phyloP scores from a whole-genome alignment of 1,284 basidiomycete genomes.

The Malassezia furfur region DNA sequence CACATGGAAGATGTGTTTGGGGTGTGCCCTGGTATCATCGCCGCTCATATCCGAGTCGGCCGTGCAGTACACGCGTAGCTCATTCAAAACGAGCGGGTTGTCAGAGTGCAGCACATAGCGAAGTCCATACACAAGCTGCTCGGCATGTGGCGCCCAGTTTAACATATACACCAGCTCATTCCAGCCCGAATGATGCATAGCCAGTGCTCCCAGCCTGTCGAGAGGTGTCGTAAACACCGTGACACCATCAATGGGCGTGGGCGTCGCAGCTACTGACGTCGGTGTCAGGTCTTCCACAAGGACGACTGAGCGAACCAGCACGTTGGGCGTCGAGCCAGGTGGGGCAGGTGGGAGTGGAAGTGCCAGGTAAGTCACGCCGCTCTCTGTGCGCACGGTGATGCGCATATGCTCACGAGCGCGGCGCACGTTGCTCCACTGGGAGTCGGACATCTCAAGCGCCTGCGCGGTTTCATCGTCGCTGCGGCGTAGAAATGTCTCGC shows the following conservation, averaged over 20 bases:
- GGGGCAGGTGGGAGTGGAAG: constrained; percentile 13
- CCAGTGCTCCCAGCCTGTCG: not conserved
- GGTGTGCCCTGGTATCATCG: not conserved
- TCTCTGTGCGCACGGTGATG: constrained; percentile 11
- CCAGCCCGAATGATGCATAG: constrained; percentile 10
- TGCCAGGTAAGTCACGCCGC: not conserved
- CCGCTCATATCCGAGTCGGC: not conserved
- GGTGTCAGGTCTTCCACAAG: constrained; percentile 14
- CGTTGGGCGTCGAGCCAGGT: constrained; percentile 6
- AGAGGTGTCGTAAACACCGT: constrained; percentile 1
- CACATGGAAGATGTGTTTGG: constrained; percentile 4
- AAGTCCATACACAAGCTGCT: constrained; percentile 7
- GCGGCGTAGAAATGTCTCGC: constrained; percentile 10
- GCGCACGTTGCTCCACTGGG: constrained; percentile 19
- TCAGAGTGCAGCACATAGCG: constrained; percentile 14
- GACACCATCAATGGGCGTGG: not conserved
- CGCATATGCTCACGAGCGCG: constrained; percentile 16
- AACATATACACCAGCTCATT: constrained; percentile 6
- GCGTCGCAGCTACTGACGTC: not conserved
- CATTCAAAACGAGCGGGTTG: constrained; percentile 13
- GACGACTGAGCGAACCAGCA: constrained; percentile 13
- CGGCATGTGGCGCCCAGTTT: constrained; percentile 5
- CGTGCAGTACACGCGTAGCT: constrained; percentile 12
- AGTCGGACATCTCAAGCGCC: constrained; percentile 11
- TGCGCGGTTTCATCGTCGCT: constrained; percentile 13